phyloP scores from a whole-genome alignment of 768 basidiomycete species.

The Boletus edulis region DNA sequence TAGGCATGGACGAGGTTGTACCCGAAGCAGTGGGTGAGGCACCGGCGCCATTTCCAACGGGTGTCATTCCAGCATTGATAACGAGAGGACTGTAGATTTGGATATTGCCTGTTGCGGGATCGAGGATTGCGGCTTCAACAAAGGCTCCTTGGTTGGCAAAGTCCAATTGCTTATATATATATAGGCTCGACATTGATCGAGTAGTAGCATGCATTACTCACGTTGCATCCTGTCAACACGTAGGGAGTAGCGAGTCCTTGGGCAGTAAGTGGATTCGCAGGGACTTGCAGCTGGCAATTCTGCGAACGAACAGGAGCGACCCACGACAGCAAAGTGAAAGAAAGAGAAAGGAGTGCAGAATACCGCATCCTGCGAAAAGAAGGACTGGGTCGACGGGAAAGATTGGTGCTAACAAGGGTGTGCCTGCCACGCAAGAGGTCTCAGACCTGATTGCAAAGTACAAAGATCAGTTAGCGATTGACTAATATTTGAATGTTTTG shows the following conservation, averaged over 20 bases:
- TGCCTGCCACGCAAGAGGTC: slow-evolving; percentile 24
- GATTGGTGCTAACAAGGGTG: slow-evolving; percentile 9
- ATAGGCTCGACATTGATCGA: not conserved
- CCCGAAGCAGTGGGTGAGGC: not conserved
- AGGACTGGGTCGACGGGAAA: not conserved
- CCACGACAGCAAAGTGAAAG: slow-evolving; percentile 14
- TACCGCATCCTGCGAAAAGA: slow-evolving; percentile 11
- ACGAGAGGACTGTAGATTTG: slow-evolving; percentile 30
- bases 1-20: not conserved
- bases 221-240: slow-evolving; percentile 27
- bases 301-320: slow-evolving; percentile 18
- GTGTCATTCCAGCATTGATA: slow-evolving; percentile 27
- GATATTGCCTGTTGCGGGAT: slow-evolving; percentile 26
- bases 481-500: not conserved
- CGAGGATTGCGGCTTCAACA: slow-evolving; percentile 29
- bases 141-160: slow-evolving; percentile 25
- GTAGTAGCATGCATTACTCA: not conserved
- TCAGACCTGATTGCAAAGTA: slow-evolving; percentile 14
- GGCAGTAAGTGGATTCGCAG: slow-evolving; percentile 21
- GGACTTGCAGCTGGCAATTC: slow-evolving; percentile 22
- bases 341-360: slow-evolving; percentile 6
- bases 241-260: slow-evolving; percentile 28
- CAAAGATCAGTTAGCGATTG: not conserved
- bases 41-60: slow-evolving; percentile 7
- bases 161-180: slow-evolving; percentile 22